phyloP scores from a whole-genome alignment of 352 stramenopile genomes.

The Phytophthora idaei region DNA sequence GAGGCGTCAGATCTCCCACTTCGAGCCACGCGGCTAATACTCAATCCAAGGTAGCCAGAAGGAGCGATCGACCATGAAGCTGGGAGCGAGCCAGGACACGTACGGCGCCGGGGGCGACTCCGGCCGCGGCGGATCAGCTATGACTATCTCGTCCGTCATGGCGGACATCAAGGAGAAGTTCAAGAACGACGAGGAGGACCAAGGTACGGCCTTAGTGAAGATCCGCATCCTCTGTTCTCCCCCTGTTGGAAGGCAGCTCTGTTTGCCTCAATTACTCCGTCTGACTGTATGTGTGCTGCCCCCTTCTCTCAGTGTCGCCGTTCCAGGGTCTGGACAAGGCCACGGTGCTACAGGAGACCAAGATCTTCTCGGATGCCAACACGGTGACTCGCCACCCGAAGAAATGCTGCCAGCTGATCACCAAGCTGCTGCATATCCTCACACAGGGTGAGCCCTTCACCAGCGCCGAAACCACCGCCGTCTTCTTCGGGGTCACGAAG shows the following conservation, averaged over 20 bases:
- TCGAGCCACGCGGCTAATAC: conserved; percentile 38
- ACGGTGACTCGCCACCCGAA: conserved; percentile 97
- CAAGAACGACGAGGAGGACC: conserved; percentile 98
- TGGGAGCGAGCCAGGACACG: conserved; percentile 58
- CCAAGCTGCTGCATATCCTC: conserved; percentile 98
- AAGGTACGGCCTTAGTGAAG: conserved; percentile 48
- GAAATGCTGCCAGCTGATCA: conserved; percentile 99
- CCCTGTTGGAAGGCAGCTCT: not conserved
- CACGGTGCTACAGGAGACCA: conserved; percentile 97
- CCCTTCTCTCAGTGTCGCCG: conserved; percentile 62
- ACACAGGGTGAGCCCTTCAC: conserved; percentile 98
- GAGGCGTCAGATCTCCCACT: conserved; percentile 3
- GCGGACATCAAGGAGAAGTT: conserved; percentile 98
- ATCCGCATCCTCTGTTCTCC: conserved; percentile 6
- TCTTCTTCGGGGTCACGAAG: conserved; percentile 99
- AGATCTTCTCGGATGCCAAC: conserved; percentile 98
- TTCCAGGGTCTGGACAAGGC: conserved; percentile 96
- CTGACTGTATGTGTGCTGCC: conserved; percentile 1
- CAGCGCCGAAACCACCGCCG: conserved; percentile 95
- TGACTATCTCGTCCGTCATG: conserved; percentile 89
- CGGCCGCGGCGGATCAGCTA: conserved; percentile 37
- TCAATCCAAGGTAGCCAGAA: conserved; percentile 30
- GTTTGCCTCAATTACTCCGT: not conserved
- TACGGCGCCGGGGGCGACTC: conserved; percentile 48
- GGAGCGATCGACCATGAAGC: conserved; percentile 55